Conservation (phyloP, 2,329 filamentous ascomycete genomes). For the Penicillium sp. region DNA sequence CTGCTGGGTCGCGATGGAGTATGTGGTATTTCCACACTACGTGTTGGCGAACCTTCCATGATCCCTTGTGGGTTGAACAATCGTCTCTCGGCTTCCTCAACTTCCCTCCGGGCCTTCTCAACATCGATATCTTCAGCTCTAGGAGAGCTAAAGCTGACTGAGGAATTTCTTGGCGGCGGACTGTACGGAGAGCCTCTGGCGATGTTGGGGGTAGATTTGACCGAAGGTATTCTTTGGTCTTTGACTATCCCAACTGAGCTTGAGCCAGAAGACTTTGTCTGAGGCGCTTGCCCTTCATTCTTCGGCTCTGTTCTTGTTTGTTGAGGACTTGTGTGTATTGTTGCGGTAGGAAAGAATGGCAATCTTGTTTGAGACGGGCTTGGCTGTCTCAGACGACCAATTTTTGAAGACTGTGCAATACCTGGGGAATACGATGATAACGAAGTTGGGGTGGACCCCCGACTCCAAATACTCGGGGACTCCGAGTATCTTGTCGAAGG, state of each 20-base stretch:
- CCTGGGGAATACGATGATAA: constrained; percentile 52
- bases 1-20: constrained; percentile 65
- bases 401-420: constrained; percentile 42
- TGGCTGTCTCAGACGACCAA: constrained; percentile 36
- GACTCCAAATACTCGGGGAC: constrained; percentile 48
- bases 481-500: constrained; percentile 49
- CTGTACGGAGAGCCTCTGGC: constrained; percentile 51
- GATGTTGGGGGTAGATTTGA: background rate
- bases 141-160: constrained; percentile 52
- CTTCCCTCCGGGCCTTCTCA: constrained; percentile 31
- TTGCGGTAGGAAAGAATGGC: constrained; percentile 30
- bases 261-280: constrained; percentile 10
- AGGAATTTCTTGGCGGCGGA: constrained; percentile 62
- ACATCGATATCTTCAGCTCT: constrained; percentile 25
- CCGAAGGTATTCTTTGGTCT: background rate
- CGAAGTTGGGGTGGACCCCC: constrained; percentile 51
- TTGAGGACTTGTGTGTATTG: constrained; percentile 21
- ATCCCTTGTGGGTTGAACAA: constrained; percentile 17
- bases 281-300: constrained; percentile 12
- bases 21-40: constrained; percentile 30
- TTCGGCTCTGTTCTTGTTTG: constrained; percentile 18
- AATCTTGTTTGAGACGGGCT: constrained; percentile 41
- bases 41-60: constrained; percentile 28
- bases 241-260: constrained; percentile 8
- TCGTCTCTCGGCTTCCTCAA: constrained; percentile 30